Conservation (phyloP, 805 yeast species). For the Ogataea pignaliae region DNA sequence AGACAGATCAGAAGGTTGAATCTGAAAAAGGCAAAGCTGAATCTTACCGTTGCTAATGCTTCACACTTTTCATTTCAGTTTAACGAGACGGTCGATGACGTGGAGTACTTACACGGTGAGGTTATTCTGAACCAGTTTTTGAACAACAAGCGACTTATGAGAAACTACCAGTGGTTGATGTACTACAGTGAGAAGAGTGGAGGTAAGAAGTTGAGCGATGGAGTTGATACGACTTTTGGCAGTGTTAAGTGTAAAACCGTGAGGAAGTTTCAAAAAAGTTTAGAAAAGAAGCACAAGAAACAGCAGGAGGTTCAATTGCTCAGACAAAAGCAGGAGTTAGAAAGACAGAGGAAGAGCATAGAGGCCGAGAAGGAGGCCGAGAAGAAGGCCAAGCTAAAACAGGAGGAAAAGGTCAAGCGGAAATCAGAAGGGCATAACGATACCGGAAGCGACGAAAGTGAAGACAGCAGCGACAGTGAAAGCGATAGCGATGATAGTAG, state of each 20-base stretch:
- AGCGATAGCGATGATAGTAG: not conserved
- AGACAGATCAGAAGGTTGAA: conserved; percentile 21
- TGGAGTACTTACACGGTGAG: conserved; percentile 47
- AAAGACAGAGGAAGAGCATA: conserved; percentile 6
- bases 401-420: not conserved
- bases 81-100: conserved; percentile 37
- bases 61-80: conserved; percentile 24
- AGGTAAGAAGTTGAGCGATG: conserved; percentile 21
- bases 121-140: conserved; percentile 42
- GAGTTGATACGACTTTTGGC: conserved; percentile 8
- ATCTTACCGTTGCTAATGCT: conserved; percentile 23
- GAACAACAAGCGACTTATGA: conserved; percentile 36
- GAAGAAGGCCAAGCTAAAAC: conserved; percentile 3
- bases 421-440: conserved; percentile 2
- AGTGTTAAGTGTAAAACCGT: conserved; percentile 17
- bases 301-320: conserved; percentile 16
- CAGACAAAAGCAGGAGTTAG: conserved; percentile 13
- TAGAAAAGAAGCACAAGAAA: conserved; percentile 17
- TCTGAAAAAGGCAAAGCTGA: conserved; percentile 25
- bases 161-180: conserved; percentile 44
- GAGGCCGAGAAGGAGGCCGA: conserved; percentile 4
- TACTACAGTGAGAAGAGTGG: conserved; percentile 45
- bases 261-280: conserved; percentile 27
- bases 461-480: conserved; percentile 7
- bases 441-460: conserved; percentile 8